phyloP scores from a whole-genome alignment of 345 rosid genomes.

The Sapria himalayana region DNA sequence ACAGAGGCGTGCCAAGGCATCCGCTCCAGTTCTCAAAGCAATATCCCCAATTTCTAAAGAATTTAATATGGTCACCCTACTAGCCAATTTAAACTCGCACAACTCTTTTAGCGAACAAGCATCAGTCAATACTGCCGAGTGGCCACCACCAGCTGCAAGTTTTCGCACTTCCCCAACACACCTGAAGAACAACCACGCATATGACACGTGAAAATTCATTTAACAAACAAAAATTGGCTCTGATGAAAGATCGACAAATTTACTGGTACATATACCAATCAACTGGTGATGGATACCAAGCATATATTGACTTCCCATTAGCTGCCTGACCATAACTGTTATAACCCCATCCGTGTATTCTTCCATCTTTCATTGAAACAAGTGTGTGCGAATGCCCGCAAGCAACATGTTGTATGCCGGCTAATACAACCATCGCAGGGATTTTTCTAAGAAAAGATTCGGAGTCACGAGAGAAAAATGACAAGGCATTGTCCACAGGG shows the following conservation, averaged over 20 bases:
- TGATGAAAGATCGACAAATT: too few relatives aligned
- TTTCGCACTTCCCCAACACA: slow-evolving; percentile 84
- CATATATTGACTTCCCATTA: slow-evolving; percentile 63
- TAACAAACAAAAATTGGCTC: too few relatives aligned
- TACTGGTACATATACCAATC: slow-evolving; percentile 98
- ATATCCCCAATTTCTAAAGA: slow-evolving; percentile 65
- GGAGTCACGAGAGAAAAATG: slow-evolving; percentile 36
- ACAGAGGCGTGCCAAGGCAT: slow-evolving; percentile 85
- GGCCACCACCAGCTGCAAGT: slow-evolving; percentile 96
- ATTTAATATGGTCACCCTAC: slow-evolving; percentile 39
- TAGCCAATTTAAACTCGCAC: slow-evolving; percentile 85
- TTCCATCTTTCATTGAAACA: slow-evolving; percentile 46
- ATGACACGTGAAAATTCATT: too few relatives aligned
- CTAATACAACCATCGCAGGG: slow-evolving; percentile 53
- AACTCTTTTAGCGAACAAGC: slow-evolving; percentile 86
- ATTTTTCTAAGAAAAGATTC: slow-evolving; percentile 43
- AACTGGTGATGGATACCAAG: slow-evolving; percentile 94
- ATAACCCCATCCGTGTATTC: slow-evolving; percentile 92
- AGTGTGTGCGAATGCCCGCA: slow-evolving; percentile 95
- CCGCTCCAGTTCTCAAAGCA: slow-evolving; percentile 65
- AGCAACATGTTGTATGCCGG: slow-evolving; percentile 57
- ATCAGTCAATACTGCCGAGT: slow-evolving; percentile 83
- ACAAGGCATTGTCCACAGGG: slow-evolving; percentile 49
- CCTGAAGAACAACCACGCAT: slow-evolving; percentile 35
- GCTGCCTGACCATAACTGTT: slow-evolving; percentile 95